A percentile compares a stretch with the other conserved stretches of the same genome.
Evolutionary conservation across 2,329 filamentous ascomycete species (phyloP).

Genomic region (Chalara sp.): DNA sequence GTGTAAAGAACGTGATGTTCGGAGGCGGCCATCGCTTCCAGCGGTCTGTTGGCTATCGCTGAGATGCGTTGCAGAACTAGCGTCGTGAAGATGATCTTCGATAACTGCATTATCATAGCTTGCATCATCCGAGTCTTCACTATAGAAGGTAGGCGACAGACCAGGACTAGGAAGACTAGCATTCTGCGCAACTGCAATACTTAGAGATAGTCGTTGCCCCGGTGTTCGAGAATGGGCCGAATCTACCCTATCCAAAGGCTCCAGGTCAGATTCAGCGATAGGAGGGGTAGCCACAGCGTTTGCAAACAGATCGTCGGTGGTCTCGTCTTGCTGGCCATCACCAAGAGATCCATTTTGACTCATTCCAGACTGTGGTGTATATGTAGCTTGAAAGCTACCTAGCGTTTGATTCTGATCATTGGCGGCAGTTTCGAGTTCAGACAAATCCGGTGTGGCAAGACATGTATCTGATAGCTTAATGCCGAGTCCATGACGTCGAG

Average conservation of each 20-base stretch:
- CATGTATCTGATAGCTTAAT: constrained; percentile 23
- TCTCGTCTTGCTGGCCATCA: constrained; percentile 28
- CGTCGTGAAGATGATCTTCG: constrained; percentile 28
- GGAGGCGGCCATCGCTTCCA: constrained; percentile 11
- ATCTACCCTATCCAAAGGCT: constrained; percentile 48
- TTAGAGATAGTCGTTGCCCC: constrained; percentile 47
- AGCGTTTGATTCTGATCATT: constrained; percentile 12
- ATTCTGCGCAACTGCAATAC: constrained; percentile 72
- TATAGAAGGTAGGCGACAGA: constrained; percentile 72
- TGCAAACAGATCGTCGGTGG: constrained; percentile 42
- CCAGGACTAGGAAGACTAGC: constrained; percentile 92
- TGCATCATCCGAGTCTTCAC: constrained; percentile 50
- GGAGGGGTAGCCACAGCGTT: constrained; percentile 67
- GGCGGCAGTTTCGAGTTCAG: constrained; percentile 40
- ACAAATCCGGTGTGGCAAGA: constrained; percentile 52
- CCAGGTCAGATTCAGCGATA: constrained; percentile 64
- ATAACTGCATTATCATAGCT: constrained; percentile 35
- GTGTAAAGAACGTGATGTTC: constrained; percentile 5
- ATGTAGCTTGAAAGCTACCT: constrained; percentile 27
- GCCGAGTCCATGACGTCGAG: constrained; percentile 15
- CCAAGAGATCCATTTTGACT: constrained; percentile 33
- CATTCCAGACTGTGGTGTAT: constrained; percentile 38
- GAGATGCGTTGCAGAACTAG: constrained; percentile 27
- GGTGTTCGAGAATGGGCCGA: constrained; percentile 40
- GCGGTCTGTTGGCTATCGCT: constrained; percentile 21